Conservation (phyloP, 75 land plant species). For the Picea sitchensis region DNA sequence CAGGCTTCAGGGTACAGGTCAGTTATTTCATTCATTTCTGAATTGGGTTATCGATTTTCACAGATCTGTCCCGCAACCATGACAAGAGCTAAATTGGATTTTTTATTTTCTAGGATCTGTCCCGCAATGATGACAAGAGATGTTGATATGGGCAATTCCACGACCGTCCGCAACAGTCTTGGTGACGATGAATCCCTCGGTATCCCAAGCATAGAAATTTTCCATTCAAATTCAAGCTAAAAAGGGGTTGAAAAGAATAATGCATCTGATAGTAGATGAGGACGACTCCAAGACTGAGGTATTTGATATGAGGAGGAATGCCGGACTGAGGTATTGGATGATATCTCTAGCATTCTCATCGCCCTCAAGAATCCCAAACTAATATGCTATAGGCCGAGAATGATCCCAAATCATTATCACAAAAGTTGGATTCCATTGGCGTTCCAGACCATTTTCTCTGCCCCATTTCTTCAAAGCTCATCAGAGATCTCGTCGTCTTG, state of each 20-base stretch:
- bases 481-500: conserved; percentile 77
- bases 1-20: too few species aligned
- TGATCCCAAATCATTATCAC: neutral
- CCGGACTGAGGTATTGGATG: conserved; percentile 22
- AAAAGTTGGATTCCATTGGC: conserved; percentile 16
- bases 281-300: neutral
- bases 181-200: too few species aligned
- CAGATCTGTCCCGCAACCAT: too few species aligned
- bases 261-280: conserved; percentile 26
- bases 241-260: conserved; percentile 30
- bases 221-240: neutral
- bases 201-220: too few species aligned
- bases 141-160: too few species aligned
- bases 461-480: conserved; percentile 67
- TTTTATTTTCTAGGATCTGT: too few species aligned
- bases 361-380: conserved; percentile 27
- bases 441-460: conserved; percentile 67
- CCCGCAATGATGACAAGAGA: too few species aligned
- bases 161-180: too few species aligned
- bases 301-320: neutral
- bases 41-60: too few species aligned
- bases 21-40: too few species aligned
- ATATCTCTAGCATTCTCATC: conserved; percentile 6
- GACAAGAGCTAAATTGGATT: too few species aligned
- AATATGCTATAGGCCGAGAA: neutral